Evolutionary conservation across 768 basidiomycete species (phyloP), one percentile per base, ranked within the genome.

Genomic region (Atractiella rhizophila): DNA sequence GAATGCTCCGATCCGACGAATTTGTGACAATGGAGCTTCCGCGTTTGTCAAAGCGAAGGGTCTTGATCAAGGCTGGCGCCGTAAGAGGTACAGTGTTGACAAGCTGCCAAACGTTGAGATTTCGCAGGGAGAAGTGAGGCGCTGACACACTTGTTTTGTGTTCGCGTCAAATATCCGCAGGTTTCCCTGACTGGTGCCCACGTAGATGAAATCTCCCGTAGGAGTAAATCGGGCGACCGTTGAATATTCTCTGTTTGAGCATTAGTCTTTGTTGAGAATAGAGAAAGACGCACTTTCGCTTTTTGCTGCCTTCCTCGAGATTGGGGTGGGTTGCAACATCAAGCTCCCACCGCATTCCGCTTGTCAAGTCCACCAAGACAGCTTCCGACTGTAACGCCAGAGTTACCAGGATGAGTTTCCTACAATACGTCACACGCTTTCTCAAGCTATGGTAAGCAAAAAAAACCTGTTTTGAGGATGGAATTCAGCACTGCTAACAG

Each of bases 1-100:
- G 72, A 20, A 98, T 68, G 0, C 72, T 78, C 35, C 91, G 75
- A 56, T 98, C 91, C n/a, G 79, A 74, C 0, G 86, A 86, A 55
- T 91, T 94, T 21, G 80, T 76, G 10, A 83, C 75, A 15, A 96
- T 62, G n/a, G 48, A 30, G 28, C 39, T 31, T 36, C 88, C 88
- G 30, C 67, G 66, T 51, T 73, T 73, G 37, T 76, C 71, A 53
- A 96, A 91, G 43, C 78, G 82, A 39, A 96, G 63, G 30, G 76
- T 74, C 54, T 78, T 77, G 57, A 96, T 73, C 13, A 54, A 48
- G 7, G 45, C 37, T 7, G 58, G 51, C 13, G 54, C 58, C 1
- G 60, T 58, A 10, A 64, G 53, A 43, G 55, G 58, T 29, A 57
- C 50, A 25, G 60, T 53, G 41, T 60, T 54, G 3, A 61, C 21